A percentile compares a stretch with the other conserved stretches of the same genome.
Conservation (phyloP, 371 early-diverging fungal genomes). For the Mucor saturninus region DNA sequence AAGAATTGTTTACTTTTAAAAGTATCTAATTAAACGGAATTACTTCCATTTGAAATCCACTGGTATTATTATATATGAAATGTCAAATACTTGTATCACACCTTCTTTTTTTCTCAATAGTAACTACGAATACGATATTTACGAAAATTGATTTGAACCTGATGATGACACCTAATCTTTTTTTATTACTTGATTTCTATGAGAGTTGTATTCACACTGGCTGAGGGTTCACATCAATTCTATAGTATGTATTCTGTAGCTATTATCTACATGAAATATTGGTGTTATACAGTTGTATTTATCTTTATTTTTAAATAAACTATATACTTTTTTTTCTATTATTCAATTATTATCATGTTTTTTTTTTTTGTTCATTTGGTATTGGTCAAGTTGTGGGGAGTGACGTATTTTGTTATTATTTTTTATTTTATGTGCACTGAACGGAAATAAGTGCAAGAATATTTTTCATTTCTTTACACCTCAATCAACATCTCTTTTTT, state of each 20-base stretch:
- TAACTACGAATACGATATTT: neutral
- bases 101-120: neutral
- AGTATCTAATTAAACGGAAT: constrained; percentile 3
- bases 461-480: neutral
- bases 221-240: constrained; percentile 16
- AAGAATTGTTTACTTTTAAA: neutral
- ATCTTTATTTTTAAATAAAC: neutral
- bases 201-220: constrained; percentile 39
- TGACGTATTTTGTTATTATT: constrained; percentile 4
- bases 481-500: constrained; percentile 2
- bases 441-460: constrained; percentile 2
- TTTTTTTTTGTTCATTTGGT: neutral
- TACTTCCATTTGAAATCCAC: neutral
- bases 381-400: neutral
- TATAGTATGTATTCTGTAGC: neutral
- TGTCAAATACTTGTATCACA: constrained; percentile 9
- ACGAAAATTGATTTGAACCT: constrained; percentile 1
- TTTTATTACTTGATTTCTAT: constrained; percentile 19
- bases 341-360: neutral
- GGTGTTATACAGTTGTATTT: constrained; percentile 6
- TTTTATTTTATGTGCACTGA: neutral
- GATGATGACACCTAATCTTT: constrained; percentile 22
- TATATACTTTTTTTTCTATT: neutral
- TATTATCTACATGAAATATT: neutral
- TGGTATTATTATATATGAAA: neutral